Percentiles rank a stretch among this genome's conserved stretches.
Conservation (phyloP, 1,139 yeast genomes). For the Williopsis jadinii region DNA sequence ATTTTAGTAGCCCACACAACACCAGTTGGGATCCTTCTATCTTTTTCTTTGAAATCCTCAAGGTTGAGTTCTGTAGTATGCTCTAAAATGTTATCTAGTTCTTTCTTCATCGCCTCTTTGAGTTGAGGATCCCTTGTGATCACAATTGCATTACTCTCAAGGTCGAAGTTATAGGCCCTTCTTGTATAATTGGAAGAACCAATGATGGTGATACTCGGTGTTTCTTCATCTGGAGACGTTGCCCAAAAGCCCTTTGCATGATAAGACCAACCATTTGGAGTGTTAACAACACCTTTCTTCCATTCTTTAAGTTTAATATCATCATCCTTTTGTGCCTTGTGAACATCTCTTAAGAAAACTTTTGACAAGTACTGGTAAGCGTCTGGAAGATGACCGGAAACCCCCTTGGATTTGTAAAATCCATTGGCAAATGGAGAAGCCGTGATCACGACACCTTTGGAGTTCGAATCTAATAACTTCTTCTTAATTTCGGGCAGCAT, state of each 20-base stretch:
- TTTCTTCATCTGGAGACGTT: conserved; percentile 37
- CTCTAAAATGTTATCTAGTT: conserved; percentile 52
- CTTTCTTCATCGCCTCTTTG: conserved; percentile 50
- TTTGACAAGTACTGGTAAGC: conserved; percentile 79
- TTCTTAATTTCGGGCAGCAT: conserved; percentile 70
- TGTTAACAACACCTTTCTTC: conserved; percentile 79
- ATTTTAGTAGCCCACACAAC: conserved; percentile 60
- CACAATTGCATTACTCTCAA: conserved; percentile 80
- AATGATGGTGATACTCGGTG: conserved; percentile 70
- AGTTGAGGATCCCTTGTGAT: conserved; percentile 62
- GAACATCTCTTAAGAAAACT: conserved; percentile 54
- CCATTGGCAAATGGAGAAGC: conserved; percentile 95
- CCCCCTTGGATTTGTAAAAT: conserved; percentile 77
- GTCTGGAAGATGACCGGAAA: conserved; percentile 76
- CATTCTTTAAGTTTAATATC: conserved; percentile 67
- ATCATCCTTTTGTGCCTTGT: conserved; percentile 35
- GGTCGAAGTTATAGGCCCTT: conserved; percentile 79
- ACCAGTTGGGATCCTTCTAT: conserved; percentile 50
- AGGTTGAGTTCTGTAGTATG: conserved; percentile 46
- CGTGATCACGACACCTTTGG: conserved; percentile 70
- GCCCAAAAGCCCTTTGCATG: conserved; percentile 99
- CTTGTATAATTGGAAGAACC: conserved; percentile 94
- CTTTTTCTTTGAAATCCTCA: conserved; percentile 55
- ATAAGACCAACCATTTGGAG: conserved; percentile 89
- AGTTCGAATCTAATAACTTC: conserved; percentile 52